Evolutionary conservation across 352 stramenopile species (phyloP).

Genomic region (Pythium brachiatum): DNA sequence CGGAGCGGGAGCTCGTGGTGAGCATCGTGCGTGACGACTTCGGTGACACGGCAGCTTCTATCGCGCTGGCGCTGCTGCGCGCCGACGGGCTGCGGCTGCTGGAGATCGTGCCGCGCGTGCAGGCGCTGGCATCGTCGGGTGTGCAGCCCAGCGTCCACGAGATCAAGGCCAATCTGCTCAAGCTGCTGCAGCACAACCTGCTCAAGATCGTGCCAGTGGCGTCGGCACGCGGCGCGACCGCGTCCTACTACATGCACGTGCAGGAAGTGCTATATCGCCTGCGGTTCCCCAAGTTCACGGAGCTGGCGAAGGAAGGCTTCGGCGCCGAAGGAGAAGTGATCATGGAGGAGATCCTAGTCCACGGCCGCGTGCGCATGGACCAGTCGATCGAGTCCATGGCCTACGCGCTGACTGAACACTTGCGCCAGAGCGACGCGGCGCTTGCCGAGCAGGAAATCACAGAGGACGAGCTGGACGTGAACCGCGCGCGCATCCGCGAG

Average conservation of each 20-base stretch:
- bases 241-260: slow-evolving; percentile 72
- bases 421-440: slow-evolving; percentile 35
- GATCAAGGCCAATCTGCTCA: slow-evolving; percentile 82
- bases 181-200: slow-evolving; percentile 87
- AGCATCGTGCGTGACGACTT: slow-evolving; percentile 84
- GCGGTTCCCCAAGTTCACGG: slow-evolving; percentile 83
- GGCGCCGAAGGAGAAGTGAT: slow-evolving; percentile 79
- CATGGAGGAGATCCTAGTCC: slow-evolving; percentile 87
- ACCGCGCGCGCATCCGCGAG: slow-evolving; percentile 50
- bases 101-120: slow-evolving; percentile 66
- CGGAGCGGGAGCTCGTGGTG: slow-evolving; percentile 68
- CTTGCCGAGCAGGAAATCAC: slow-evolving; percentile 59
- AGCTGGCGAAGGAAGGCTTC: slow-evolving; percentile 73
- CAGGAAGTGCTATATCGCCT: slow-evolving; percentile 78
- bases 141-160: slow-evolving; percentile 55
- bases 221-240: slow-evolving; percentile 23
- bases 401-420: slow-evolving; percentile 67
- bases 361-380: slow-evolving; percentile 80
- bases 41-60: slow-evolving; percentile 59
- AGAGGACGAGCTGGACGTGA: slow-evolving; percentile 71
- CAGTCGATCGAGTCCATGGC: slow-evolving; percentile 85
- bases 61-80: slow-evolving; percentile 59
- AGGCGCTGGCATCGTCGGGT: slow-evolving; percentile 27
- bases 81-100: slow-evolving; percentile 60
- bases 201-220: slow-evolving; percentile 55